Conservation (phyloP, 2,329 filamentous ascomycete genomes). For the Cladosporium sp. region DNA sequence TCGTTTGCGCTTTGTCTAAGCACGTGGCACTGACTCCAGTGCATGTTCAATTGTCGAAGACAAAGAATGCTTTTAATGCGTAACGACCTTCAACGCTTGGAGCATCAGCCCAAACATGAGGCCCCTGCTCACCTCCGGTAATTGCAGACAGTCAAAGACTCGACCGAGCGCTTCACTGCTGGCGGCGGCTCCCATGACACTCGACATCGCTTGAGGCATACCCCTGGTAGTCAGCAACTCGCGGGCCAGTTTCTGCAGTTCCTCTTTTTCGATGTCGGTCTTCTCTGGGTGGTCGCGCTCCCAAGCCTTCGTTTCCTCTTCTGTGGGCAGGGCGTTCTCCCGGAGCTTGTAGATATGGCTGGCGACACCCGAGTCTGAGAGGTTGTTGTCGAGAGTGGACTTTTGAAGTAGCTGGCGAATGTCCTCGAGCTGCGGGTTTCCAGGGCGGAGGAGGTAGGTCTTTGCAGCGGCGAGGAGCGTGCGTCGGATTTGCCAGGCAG, state of each 20-base stretch:
- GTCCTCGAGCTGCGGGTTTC: slow-evolving; percentile 81
- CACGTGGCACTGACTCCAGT: not conserved
- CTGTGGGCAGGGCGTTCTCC: slow-evolving; percentile 76
- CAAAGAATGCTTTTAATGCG: slow-evolving; percentile 41
- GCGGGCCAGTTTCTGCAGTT: slow-evolving; percentile 71
- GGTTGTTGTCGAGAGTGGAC: slow-evolving; percentile 76
- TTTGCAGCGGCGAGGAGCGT: slow-evolving; percentile 91
- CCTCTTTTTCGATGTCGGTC: slow-evolving; percentile 69
- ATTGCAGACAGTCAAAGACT: slow-evolving; percentile 91
- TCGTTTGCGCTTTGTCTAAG: slow-evolving; percentile 6
- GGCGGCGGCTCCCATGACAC: slow-evolving; percentile 91
- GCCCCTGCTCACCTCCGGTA: slow-evolving; percentile 77
- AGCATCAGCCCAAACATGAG: slow-evolving; percentile 84
- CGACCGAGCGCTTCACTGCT: slow-evolving; percentile 85
- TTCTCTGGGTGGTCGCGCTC: slow-evolving; percentile 55
- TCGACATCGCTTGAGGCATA: slow-evolving; percentile 81
- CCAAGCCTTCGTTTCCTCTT: slow-evolving; percentile 70
- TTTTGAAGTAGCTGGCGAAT: slow-evolving; percentile 84
- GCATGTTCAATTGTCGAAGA: not conserved
- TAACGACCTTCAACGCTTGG: slow-evolving; percentile 74
- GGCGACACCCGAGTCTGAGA: slow-evolving; percentile 74
- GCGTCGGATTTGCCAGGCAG: slow-evolving; percentile 91
- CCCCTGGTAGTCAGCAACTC: slow-evolving; percentile 78
- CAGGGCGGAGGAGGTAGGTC: slow-evolving; percentile 85
- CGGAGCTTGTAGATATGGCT: slow-evolving; percentile 71